Percentiles rank a stretch among this genome's conserved stretches.
Conservation (phyloP, 2,329 filamentous ascomycete genomes). For the Calonectria pseudoreteaudii region DNA sequence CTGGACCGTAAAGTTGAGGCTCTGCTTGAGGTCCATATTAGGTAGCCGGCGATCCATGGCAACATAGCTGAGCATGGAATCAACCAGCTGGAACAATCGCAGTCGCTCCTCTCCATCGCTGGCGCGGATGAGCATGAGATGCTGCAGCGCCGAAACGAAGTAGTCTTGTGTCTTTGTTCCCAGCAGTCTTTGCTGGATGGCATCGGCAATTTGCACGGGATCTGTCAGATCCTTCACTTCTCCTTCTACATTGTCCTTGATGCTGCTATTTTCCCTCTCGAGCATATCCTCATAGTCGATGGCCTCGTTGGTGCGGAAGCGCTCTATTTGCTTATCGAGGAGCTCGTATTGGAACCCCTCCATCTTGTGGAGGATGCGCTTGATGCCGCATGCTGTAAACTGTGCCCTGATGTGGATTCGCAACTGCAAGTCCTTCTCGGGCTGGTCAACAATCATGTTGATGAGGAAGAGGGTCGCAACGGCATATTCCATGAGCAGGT, state of each 20-base stretch:
- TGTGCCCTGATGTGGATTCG: constrained; percentile 95
- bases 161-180: constrained; percentile 93
- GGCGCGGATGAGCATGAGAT: constrained; percentile 91
- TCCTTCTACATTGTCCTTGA: constrained; percentile 87
- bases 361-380: constrained; percentile 95
- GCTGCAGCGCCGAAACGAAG: constrained; percentile 94
- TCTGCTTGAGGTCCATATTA: constrained; percentile 98
- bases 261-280: constrained; percentile 89
- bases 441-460: constrained; percentile 96
- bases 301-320: constrained; percentile 91
- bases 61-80: constrained; percentile 99
- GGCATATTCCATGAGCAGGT: constrained; percentile 98
- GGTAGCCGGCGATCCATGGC: constrained; percentile 96
- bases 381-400: constrained; percentile 95
- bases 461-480: constrained; percentile 94
- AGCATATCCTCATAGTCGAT: constrained; percentile 99
- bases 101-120: constrained; percentile 92
- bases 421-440: constrained; percentile 88
- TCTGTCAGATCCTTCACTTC: constrained; percentile 94
- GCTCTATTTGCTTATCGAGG: constrained; percentile 97
- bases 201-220: constrained; percentile 92
- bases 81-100: constrained; percentile 96
- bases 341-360: constrained; percentile 98
- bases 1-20: constrained; percentile 96
- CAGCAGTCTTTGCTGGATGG: constrained; percentile 85